These are phyloP conservation scores for Colletotrichum lupini DNA, from an alignment of 2,329 filamentous ascomycete species.

Conservation along the genomic window DNA sequence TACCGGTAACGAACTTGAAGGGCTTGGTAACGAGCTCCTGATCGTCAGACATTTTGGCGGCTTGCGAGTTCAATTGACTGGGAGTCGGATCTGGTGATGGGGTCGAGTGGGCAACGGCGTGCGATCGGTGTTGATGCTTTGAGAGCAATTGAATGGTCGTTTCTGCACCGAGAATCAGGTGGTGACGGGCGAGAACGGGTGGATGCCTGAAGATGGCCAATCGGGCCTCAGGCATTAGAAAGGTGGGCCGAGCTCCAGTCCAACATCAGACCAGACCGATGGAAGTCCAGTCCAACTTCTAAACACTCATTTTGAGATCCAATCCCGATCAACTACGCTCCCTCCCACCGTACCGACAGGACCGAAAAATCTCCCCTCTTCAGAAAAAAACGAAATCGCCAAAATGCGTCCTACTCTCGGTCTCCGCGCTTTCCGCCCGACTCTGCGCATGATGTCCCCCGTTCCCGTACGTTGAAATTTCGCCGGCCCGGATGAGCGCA, in stretches of 20 bases:
- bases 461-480: slow-evolving; percentile 72
- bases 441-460: slow-evolving; percentile 74
- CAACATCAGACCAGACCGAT: slow-evolving; percentile 35
- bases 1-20: slow-evolving; percentile 99
- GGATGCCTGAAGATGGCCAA: slow-evolving; percentile 32
- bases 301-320: slow-evolving; percentile 37
- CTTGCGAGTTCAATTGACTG: slow-evolving; percentile 43
- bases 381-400: slow-evolving; percentile 37
- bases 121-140: slow-evolving; percentile 45
- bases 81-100: slow-evolving; percentile 43
- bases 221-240: slow-evolving; percentile 47
- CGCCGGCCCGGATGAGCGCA: slow-evolving; percentile 27
- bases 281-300: slow-evolving; percentile 28
- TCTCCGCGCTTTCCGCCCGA: slow-evolving; percentile 75
- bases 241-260: slow-evolving; percentile 30
- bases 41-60: slow-evolving; percentile 88
- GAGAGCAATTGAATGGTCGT: slow-evolving; percentile 39
- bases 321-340: slow-evolving; percentile 43
- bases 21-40: slow-evolving; percentile 90
- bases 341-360: slow-evolving; percentile 24
- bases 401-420: slow-evolving; percentile 75
- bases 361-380: slow-evolving; percentile 30
- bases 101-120: slow-evolving; percentile 50
- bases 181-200: slow-evolving; percentile 43
- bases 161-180: slow-evolving; percentile 51